Evolutionary conservation across 345 rosid genomes (phyloP), one percentile per base, ranked within the genome.

Genomic region (Eucalyptus pauciflora): DNA sequence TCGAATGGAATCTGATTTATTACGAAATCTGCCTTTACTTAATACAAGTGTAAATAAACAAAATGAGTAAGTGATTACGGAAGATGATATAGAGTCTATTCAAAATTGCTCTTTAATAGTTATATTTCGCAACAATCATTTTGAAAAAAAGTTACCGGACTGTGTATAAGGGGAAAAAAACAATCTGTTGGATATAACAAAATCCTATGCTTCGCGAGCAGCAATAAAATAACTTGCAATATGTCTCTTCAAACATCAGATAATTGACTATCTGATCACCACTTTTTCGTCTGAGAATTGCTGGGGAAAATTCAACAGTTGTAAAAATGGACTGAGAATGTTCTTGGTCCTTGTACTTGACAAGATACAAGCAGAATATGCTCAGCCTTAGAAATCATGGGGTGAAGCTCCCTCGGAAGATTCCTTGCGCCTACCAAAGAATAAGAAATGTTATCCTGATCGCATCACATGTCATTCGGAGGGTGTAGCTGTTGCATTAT

Each of bases 1-100:
- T 24, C 1, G 1, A 56, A 56, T 56, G 1, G 2, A 24, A 22
- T 56, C 0, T 56, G 13, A 24, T 56, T 0, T 3, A 2, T 56
- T 0, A 22, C 0, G 3, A 0, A 56, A 56, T 0, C 3, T 1
- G 24, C 0, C 1, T 56, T 56, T 56, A 22, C 13, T 56, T 56
- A 56, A 24, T 56, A 56, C 6, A 56, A 56, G 13, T 33, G 13
- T 33, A 33, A 69, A 10, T 11, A 37, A 71, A 33, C 81, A 9
- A 10, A 33, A 17, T 10, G 45, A 71, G 7, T 71, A 71, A 71
- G 22, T 17, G 45, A 33, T 33, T 71, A 2, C 1, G 1, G 25
- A 71, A 71, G 2, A 7, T 33, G 46, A 10, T 1, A 2, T 37
- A 46, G 25, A 33, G 41, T 71, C 8, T 37, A 33, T 17, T 18